phyloP scores from a whole-genome alignment of 805 yeast genomes.

The Saccharomycopsis sp. region DNA sequence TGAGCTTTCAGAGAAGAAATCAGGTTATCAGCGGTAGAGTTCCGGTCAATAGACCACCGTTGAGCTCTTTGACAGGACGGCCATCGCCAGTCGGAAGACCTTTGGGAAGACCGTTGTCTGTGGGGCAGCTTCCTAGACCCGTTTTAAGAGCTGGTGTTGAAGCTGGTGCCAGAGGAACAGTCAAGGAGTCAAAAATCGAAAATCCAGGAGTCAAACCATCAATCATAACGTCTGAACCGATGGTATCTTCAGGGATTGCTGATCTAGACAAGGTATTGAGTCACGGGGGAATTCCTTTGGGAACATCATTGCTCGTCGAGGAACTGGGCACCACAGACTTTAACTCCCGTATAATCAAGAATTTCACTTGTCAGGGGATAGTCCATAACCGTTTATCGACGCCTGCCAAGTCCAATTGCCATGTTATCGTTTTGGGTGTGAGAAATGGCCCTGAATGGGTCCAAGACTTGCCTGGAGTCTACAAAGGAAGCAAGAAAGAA shows the following conservation, averaged over 20 bases:
- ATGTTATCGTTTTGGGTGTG: conserved; percentile 15
- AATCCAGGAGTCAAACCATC: conserved; percentile 73
- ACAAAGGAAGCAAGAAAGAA: conserved; percentile 61
- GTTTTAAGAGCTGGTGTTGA: not conserved
- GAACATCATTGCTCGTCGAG: conserved; percentile 61
- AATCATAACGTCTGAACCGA: conserved; percentile 60
- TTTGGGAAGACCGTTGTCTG: not conserved
- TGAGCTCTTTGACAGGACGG: not conserved
- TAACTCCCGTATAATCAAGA: conserved; percentile 58
- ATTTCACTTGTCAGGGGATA: conserved; percentile 72
- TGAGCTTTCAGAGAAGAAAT: conserved; percentile 19
- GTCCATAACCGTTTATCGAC: conserved; percentile 48
- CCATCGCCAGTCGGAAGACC: conserved; percentile 1
- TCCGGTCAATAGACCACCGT: not conserved
- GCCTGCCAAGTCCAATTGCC: conserved; percentile 4
- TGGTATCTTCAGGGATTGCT: conserved; percentile 72
- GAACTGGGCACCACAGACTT: conserved; percentile 90
- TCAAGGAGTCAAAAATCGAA: too few relatives aligned
- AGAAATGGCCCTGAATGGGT: conserved; percentile 39
- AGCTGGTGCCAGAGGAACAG: not conserved
- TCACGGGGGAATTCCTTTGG: conserved; percentile 84
- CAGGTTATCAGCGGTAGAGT: conserved; percentile 1
- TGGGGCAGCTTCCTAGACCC: conserved; percentile 16
- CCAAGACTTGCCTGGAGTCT: conserved; percentile 68
- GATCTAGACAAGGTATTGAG: conserved; percentile 69